Percentiles rank a stretch among this genome's conserved stretches.
Conservation (phyloP, 2,329 filamentous ascomycete genomes). For the Claviceps sorghi region DNA sequence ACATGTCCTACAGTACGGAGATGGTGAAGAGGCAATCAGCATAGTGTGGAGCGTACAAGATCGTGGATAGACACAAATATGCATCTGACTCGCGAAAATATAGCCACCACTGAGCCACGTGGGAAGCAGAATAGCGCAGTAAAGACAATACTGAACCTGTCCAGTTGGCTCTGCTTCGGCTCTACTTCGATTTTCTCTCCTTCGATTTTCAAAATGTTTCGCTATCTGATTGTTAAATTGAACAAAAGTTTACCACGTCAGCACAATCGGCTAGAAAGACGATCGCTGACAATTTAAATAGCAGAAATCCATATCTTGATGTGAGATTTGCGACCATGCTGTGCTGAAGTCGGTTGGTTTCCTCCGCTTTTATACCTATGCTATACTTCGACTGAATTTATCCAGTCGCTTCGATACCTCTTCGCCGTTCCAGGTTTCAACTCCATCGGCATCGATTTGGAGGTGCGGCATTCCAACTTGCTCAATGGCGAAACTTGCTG, state of each 20-base stretch:
- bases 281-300: neutral
- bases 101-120: neutral
- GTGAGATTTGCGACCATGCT: neutral
- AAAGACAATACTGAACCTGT: neutral
- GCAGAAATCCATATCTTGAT: neutral
- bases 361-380: neutral
- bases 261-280: too few relatives aligned
- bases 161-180: too few relatives aligned
- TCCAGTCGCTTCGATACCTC: slow-evolving; percentile 36
- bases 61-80: neutral
- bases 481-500: slow-evolving; percentile 87
- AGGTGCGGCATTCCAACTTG: slow-evolving; percentile 71
- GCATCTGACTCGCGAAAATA: neutral
- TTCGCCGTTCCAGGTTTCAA: slow-evolving; percentile 49
- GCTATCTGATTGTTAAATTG: neutral
- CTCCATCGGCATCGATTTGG: slow-evolving; percentile 25
- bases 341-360: neutral
- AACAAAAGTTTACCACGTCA: neutral
- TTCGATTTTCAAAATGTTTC: neutral
- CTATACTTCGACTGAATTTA: slow-evolving; percentile 24
- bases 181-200: neutral
- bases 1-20: neutral
- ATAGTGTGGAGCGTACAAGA: neutral
- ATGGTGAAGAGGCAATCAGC: neutral
- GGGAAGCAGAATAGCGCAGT: neutral